Percentiles rank a stretch among this genome's conserved stretches.
phyloP scores from a whole-genome alignment of 2,329 filamentous ascomycete species.

The Colletotrichum spaethianum region DNA sequence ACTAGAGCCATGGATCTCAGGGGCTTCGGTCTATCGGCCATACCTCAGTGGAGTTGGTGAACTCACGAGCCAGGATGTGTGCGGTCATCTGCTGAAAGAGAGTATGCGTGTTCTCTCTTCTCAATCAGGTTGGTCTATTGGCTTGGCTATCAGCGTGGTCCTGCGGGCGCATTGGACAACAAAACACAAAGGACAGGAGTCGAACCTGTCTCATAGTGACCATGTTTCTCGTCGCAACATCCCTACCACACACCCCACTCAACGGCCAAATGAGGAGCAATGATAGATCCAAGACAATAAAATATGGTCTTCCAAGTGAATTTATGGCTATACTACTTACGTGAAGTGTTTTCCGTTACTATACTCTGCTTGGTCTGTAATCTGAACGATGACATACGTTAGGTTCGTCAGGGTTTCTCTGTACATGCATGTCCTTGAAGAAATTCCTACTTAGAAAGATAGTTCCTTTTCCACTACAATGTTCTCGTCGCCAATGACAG shows the following conservation, averaged over 20 bases:
- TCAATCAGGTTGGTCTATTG: neutral
- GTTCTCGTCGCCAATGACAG: conserved; percentile 10
- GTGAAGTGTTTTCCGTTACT: neutral
- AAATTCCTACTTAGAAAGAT: neutral
- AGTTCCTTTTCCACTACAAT: conserved; percentile 8
- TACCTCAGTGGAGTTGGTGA: neutral
- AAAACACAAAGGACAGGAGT: neutral
- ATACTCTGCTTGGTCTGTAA: neutral
- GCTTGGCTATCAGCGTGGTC: neutral
- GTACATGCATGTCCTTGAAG: neutral
- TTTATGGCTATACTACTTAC: neutral
- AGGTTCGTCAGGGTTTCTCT: neutral
- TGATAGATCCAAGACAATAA: neutral
- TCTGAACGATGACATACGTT: neutral
- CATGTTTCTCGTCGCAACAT: neutral
- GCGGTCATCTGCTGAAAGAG: neutral
- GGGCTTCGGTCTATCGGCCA: neutral
- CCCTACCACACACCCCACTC: neutral
- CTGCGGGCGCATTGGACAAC: neutral
- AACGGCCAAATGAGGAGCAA: neutral
- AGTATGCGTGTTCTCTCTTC: neutral
- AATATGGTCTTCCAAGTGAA: neutral
- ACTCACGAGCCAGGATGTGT: neutral
- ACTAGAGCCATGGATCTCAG: neutral
- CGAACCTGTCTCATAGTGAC: neutral